phyloP scores from a whole-genome alignment of 345 rosid genomes.

The Iberis pinnata region DNA sequence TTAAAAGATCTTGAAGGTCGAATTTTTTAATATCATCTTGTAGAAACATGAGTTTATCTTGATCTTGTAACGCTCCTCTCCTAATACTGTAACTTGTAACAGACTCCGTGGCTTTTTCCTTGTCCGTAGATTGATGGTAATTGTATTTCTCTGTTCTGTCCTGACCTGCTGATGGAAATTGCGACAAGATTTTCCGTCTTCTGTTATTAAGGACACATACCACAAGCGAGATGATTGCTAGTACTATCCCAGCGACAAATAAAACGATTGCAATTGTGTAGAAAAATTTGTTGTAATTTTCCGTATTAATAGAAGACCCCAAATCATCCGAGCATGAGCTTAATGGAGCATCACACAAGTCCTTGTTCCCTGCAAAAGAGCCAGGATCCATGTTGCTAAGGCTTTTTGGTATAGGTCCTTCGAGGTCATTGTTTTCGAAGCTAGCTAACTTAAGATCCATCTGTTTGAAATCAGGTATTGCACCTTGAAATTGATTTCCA shows the following conservation, averaged over 20 bases:
- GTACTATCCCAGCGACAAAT: conserved; percentile 24
- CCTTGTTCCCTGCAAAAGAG: conserved; percentile 58
- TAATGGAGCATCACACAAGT: conserved; percentile 53
- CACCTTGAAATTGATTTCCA: conserved; percentile 52
- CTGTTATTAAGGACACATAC: conserved; percentile 19
- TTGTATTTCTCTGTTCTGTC: conserved; percentile 24
- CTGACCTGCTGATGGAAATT: conserved; percentile 21
- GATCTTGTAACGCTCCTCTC: conserved; percentile 27
- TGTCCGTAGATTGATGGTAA: conserved; percentile 6
- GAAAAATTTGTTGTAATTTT: conserved; percentile 2
- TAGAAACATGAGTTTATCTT: conserved; percentile 42
- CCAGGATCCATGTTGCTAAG: conserved; percentile 36
- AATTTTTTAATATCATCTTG: conserved; percentile 44
- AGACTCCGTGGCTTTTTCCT: conserved; percentile 11
- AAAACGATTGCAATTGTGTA: conserved; percentile 25
- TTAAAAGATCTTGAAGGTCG: conserved; percentile 63
- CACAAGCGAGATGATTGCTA: conserved; percentile 21
- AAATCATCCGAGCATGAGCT: conserved; percentile 27
- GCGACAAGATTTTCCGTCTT: conserved; percentile 12
- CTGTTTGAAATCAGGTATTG: conserved; percentile 45
- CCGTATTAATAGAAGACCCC: background rate
- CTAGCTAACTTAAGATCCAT: conserved; percentile 32
- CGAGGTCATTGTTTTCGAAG: conserved; percentile 58
- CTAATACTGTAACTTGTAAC: conserved; percentile 14
- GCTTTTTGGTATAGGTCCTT: conserved; percentile 58